A percentile compares a stretch with the other conserved stretches of the same genome.
Evolutionary conservation across 2,329 filamentous ascomycete genomes (phyloP).

Genomic region (Nakataea oryzae): DNA sequence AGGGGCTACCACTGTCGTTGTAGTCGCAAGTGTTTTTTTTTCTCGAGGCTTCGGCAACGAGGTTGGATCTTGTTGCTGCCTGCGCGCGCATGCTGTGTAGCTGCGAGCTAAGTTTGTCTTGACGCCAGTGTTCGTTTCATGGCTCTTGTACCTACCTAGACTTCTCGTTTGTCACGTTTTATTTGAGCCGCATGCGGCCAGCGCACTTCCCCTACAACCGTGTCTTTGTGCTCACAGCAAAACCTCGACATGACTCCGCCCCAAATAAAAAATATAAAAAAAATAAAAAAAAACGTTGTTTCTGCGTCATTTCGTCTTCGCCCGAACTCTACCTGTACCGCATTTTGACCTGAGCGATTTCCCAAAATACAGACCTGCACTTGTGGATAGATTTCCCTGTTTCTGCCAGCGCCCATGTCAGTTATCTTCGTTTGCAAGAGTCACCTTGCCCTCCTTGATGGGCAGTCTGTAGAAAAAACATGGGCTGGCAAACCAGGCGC

Average conservation of each 20-base stretch:
- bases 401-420: background rate
- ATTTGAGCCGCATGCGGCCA: too few species aligned
- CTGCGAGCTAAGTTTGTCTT: background rate
- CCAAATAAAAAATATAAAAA: too few species aligned
- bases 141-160: background rate
- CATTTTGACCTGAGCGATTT: background rate
- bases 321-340: background rate
- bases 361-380: background rate
- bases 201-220: too few species aligned
- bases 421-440: background rate
- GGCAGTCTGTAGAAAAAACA: conserved; percentile 7
- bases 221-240: too few species aligned
- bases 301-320: too few species aligned
- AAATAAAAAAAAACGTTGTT: too few species aligned
- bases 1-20: background rate
- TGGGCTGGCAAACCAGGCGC: background rate
- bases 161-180: too few species aligned
- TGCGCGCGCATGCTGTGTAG: background rate
- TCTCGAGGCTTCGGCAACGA: background rate
- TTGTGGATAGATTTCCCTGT: background rate
- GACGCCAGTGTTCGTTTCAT: background rate
- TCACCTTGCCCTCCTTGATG: conserved; percentile 6
- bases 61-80: background rate
- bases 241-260: too few species aligned
- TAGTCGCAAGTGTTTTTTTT: background rate